Evolutionary conservation across 257 asterid genomes (phyloP), one percentile per base, ranked within the genome.

Genomic region (Solanum sparsipilum): DNA sequence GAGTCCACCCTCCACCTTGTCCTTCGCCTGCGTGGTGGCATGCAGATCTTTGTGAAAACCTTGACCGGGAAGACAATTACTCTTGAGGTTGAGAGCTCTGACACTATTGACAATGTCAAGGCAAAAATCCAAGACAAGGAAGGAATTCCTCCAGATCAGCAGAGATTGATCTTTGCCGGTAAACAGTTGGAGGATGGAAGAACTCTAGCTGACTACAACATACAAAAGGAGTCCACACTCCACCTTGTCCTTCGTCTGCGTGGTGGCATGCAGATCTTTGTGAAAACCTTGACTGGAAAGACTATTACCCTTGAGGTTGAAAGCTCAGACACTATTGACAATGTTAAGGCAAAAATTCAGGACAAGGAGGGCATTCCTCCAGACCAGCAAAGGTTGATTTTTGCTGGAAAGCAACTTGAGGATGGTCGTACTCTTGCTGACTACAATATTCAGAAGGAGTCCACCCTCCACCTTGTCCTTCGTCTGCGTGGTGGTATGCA

Each of bases 121-220:
- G 88, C 85, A 1, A 86, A 86, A 56, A 86, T 86, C 11, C 88
- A 87, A 39, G 87, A 87, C 4, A 87, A 87, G 38, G 89, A 87
- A 29, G 89, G 89, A 1, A 87, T 87, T 68, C 87, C 89, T 32
- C 87, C 87, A 21, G 89, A 87, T 15, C 89, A 87, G 75, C 89
- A 87, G 48, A 31, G 89, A 0, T 67, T 87, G 87, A 87, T 87
- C 20, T 87, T 87, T 0, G 89, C 89, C 1, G 89, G 89, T 1
- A 87, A 87, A n/a, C 89, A 87, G 38, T 71, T 87, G 5, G 89
- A 87, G 87, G 89, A 87, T 87, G 89, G 89, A 1, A 20, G 87
- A 9, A 87, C 87, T 15, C 89, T 87, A 32, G 89, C 87, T 1
- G 89, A 87, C 75, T 87, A 87, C 63, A 87, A 87, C 13, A 87